Evolutionary conservation across 805 yeast genomes (phyloP), one percentile per base, ranked within the genome.

Genomic region (Saturnispora gosingensis): DNA sequence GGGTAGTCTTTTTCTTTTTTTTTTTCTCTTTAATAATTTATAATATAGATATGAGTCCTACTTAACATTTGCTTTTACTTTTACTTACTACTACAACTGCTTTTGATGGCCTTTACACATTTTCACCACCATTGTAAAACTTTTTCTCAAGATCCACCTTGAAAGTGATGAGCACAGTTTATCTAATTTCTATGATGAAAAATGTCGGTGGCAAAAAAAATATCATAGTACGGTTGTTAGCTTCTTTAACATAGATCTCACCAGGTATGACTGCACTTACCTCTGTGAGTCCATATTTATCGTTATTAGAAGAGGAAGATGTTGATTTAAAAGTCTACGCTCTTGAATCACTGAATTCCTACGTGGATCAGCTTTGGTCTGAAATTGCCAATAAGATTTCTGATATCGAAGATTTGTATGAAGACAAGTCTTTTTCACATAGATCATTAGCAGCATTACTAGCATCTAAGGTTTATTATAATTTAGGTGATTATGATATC

Each of bases 311-410:
- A 55, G 99, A 93, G 71, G 75, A 81, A 8, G 97, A 93, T 66
- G 70, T 77, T 47, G 69, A 76, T 49, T 78, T 93, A 58, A 90
- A 88, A 67, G 74, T 83, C 35, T 87, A 88, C 65, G 99, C 98
- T 18, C 76, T 93, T 63, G 73, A 83, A 52, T 82, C 95, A 18
- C 78, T 93, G 58, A 86, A 89, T 65, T 77, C 72, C 27, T 78
- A 85, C 48, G 97, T 88, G 48, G 96, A 89, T 70, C 90, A 88
- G 67, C 76, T 88, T 53, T 93, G 99, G 99, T 88, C 99, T 3
- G 98, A 93, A 72, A 86, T 93, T 53, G 95, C 99, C 53, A 93
- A 93, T 70, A 82, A 78, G 62, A 80, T 93, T 55, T 74, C 87
- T 28, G 89, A 86, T 51, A 85, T 93, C 61, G 99, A 93, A 71